Evolutionary conservation across 2,329 filamentous ascomycete species (phyloP).

Genomic region (Nemania sp.): DNA sequence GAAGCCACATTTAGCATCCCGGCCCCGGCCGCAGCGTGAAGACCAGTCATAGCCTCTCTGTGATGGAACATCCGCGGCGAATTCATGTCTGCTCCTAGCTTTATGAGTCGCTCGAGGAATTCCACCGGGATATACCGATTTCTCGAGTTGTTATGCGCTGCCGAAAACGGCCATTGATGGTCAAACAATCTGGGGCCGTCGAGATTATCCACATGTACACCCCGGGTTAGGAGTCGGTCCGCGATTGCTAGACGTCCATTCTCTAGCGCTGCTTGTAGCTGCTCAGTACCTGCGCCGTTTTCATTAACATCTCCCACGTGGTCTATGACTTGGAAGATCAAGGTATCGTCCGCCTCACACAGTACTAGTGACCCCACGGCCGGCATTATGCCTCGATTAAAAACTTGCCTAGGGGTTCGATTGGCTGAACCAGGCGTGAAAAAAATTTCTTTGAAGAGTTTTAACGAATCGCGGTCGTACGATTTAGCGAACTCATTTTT

Average conservation of each 20-base stretch:
- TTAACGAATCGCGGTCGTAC: neutral
- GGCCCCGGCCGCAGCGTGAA: neutral
- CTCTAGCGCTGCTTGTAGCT: neutral
- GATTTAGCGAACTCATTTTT: no score
- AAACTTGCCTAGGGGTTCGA: neutral
- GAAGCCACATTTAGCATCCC: constrained; percentile 1
- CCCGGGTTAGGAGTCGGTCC: neutral
- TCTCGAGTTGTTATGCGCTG: neutral
- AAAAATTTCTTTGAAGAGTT: neutral
- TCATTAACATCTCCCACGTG: neutral
- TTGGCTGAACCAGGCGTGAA: neutral
- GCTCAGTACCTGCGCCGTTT: no score
- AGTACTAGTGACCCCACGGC: neutral
- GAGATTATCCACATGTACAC: neutral
- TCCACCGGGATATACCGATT: neutral
- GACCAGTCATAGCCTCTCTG: neutral
- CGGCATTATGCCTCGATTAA: neutral
- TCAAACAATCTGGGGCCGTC: neutral
- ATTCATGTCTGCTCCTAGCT: neutral
- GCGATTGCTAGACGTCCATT: neutral
- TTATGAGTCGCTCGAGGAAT: neutral
- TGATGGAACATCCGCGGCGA: neutral
- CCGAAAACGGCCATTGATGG: no score
- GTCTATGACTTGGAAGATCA: neutral
- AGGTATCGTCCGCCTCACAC: neutral